Percentiles rank a stretch among this genome's conserved stretches.
These are phyloP conservation scores for Boeremia lycopersici DNA, from an alignment of 2,329 filamentous ascomycete species.

Conservation along the genomic window DNA sequence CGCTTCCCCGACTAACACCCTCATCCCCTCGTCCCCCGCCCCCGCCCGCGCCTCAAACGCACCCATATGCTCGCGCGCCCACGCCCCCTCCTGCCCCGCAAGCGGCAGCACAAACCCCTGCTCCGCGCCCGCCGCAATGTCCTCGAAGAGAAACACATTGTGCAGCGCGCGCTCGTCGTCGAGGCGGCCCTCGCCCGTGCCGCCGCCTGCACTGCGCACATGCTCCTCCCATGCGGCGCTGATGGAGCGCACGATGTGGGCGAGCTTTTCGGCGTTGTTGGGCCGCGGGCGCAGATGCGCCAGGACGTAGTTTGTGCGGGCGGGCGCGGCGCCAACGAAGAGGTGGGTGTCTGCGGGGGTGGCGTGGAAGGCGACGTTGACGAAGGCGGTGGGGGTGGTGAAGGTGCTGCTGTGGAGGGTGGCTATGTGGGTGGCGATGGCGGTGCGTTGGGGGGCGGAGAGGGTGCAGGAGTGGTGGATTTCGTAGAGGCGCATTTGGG, in stretches of 20 bases:
- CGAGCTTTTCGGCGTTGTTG: constrained; percentile 15
- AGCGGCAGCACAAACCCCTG: constrained; percentile 32
- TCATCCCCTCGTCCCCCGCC: constrained; percentile 31
- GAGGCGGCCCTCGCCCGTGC: constrained; percentile 15
- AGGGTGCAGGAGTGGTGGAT: constrained; percentile 47
- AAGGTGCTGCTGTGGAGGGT: constrained; percentile 51
- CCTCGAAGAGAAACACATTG: constrained; percentile 35
- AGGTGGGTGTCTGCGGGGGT: constrained; percentile 2
- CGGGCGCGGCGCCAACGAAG: constrained; percentile 4
- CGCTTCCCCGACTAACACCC: constrained; percentile 20
- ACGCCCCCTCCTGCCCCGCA: constrained; percentile 32
- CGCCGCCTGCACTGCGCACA: not conserved
- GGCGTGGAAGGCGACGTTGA: constrained; percentile 50
- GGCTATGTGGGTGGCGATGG: constrained; percentile 50
- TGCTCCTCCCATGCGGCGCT: constrained; percentile 28
- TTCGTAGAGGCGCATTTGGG: constrained; percentile 53
- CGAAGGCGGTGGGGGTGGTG: constrained; percentile 51
- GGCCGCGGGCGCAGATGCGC: constrained; percentile 30
- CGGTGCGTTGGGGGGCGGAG: constrained; percentile 44
- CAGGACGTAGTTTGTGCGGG: constrained; percentile 28
- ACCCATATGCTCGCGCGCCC: constrained; percentile 26
- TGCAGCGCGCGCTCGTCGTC: constrained; percentile 27
- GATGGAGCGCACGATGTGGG: constrained; percentile 16
- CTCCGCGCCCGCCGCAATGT: constrained; percentile 34
- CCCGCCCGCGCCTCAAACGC: constrained; percentile 30